Evolutionary conservation across 148 eudicot genomes (phyloP), one percentile per base, ranked within the genome.

Genomic region (Heliamphora exappendiculata): DNA sequence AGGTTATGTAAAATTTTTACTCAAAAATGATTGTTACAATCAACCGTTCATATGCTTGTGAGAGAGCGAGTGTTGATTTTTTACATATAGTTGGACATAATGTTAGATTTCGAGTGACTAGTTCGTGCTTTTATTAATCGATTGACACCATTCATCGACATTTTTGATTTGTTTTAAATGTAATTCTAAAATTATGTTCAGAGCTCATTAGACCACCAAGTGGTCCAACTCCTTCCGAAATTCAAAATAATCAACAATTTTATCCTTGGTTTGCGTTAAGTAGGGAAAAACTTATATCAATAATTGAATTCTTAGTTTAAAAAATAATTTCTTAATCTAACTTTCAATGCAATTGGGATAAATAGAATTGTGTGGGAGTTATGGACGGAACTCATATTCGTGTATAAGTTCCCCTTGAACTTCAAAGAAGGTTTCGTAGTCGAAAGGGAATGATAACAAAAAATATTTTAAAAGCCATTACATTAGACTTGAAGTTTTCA

Each of bases 351-450:
- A 11, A 9, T 47, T 47, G 12, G 2, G 3, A 47, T 47, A 9
- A 11, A 8, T 47, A 47, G 50, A 44, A 72, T 53, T 72, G 75
- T n/a, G n/a, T n/a, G n/a, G n/a, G n/a, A n/a, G n/a, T n/a, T n/a
- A n/a, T n/a, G n/a, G n/a, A n/a, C n/a, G 60, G 62, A 1, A 72
- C 42, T 2, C 41, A 72, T 51, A 37, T 71, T 33, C 59, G 74
- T 47, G 74, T 59, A 44, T 71, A 19, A 3, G 59, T 47, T 22
- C 75, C 42, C 9, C 10, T 72, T 26, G 22, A 51, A 28, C 12
- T 24, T 28, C 39, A 72, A 72, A 10, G 36, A 47, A 50, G 75
- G 14, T 72, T 45, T 51, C n/a, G n/a, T n/a, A n/a, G n/a, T n/a
- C n/a, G n/a, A n/a, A n/a, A n/a, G n/a, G n/a, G n/a, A n/a, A n/a